A percentile compares a stretch with the other conserved stretches of the same genome.
phyloP scores from a whole-genome alignment of 495 filamentous ascomycete species.

The Endocarpon pusillum region DNA sequence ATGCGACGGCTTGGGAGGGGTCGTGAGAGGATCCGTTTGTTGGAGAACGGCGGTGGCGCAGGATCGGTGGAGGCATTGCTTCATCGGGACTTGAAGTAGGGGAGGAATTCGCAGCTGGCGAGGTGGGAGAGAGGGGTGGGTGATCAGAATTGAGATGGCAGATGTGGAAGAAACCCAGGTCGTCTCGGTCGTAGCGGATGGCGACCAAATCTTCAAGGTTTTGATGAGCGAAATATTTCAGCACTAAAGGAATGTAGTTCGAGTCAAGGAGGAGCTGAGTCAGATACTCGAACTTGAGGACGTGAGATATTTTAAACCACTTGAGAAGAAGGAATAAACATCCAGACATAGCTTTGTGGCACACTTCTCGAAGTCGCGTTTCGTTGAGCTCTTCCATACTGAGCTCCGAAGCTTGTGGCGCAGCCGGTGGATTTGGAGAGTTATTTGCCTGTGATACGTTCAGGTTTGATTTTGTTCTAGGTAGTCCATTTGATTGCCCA shows the following conservation, averaged over 20 bases:
- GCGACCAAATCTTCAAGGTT: slow-evolving; percentile 82
- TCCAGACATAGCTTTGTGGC: slow-evolving; percentile 75
- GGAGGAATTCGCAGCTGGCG: slow-evolving; percentile 18
- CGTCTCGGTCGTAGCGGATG: slow-evolving; percentile 63
- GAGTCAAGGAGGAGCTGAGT: slow-evolving; percentile 84
- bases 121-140: slow-evolving; percentile 16
- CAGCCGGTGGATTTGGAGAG: too few species aligned
- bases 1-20: too few species aligned
- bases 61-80: too few species aligned
- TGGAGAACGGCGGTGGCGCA: slow-evolving; percentile 64
- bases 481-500: background rate
- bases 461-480: background rate
- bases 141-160: slow-evolving; percentile 45
- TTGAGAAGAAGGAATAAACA: slow-evolving; percentile 73
- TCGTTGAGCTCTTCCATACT: slow-evolving; percentile 62
- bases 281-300: slow-evolving; percentile 90
- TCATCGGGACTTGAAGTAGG: too few species aligned
- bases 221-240: slow-evolving; percentile 86
- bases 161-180: slow-evolving; percentile 81
- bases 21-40: too few species aligned
- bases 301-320: slow-evolving; percentile 91
- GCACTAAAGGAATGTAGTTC: slow-evolving; percentile 78
- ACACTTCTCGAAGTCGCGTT: slow-evolving; percentile 65
- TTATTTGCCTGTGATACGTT: background rate
- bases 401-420: too few species aligned